Evolutionary conservation across 1,139 yeast genomes (phyloP).

Genomic region (Magnusiomyces ingens): DNA sequence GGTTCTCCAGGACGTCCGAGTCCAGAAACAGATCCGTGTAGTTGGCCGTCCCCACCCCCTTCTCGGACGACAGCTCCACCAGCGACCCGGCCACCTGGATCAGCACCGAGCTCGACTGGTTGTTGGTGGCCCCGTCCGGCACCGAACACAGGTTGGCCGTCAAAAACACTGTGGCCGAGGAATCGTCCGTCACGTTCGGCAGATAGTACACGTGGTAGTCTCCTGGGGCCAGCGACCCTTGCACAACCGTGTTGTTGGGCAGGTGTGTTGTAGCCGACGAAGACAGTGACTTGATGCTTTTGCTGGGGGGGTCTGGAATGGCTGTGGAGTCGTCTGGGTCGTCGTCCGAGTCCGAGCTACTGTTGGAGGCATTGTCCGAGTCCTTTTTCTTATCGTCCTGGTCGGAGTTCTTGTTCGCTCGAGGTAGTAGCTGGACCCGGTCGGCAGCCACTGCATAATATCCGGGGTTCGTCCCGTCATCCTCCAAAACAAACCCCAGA

Average conservation of each 20-base stretch:
- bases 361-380: no score
- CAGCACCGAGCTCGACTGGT: neutral
- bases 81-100: neutral
- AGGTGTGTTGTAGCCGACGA: neutral
- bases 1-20: neutral
- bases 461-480: no score
- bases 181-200: neutral
- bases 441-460: no score
- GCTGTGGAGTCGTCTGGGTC: no score
- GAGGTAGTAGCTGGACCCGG: no score
- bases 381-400: no score
- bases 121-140: neutral
- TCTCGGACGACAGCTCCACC: no score
- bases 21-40: neutral
- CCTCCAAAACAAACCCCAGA: no score
- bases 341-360: no score
- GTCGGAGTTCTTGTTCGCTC: no score
- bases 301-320: no score
- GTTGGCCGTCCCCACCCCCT: neutral
- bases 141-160: conserved; percentile 1
- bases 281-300: neutral
- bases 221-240: neutral
- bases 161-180: neutral
- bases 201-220: neutral
- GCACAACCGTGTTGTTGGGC: conserved; percentile 2